A percentile compares a stretch with the other conserved stretches of the same genome.
Evolutionary conservation across 2,329 filamentous ascomycete genomes (phyloP).

Genomic region (Teratosphaeriaceae sp.): DNA sequence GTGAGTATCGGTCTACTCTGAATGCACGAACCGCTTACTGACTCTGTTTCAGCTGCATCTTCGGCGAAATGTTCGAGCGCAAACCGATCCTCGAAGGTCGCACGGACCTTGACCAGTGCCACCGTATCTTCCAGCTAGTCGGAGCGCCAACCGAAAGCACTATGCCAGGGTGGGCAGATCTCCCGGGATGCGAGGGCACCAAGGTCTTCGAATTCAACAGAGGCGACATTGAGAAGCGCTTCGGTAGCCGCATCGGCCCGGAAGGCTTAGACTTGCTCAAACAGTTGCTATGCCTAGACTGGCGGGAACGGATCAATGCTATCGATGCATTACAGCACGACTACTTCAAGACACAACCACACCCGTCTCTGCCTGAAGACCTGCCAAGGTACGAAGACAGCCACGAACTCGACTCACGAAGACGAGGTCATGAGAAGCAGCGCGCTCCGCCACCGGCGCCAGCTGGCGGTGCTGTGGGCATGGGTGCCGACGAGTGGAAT

Average conservation of each 20-base stretch:
- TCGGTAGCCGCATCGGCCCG: slow-evolving; percentile 49
- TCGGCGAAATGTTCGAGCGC: slow-evolving; percentile 93
- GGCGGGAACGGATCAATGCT: slow-evolving; percentile 82
- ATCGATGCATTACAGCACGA: slow-evolving; percentile 88
- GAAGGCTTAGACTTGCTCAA: slow-evolving; percentile 71
- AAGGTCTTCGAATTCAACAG: slow-evolving; percentile 53
- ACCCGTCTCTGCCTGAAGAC: slow-evolving; percentile 75
- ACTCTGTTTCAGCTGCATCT: slow-evolving; percentile 59
- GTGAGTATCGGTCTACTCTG: background rate
- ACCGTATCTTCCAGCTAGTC: slow-evolving; percentile 89
- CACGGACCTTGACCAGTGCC: slow-evolving; percentile 81
- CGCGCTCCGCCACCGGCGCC: slow-evolving; percentile 82
- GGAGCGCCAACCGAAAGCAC: slow-evolving; percentile 81
- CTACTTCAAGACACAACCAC: slow-evolving; percentile 75
- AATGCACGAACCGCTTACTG: slow-evolving; percentile 37
- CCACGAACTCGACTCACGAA: slow-evolving; percentile 80
- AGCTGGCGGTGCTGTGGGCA: slow-evolving; percentile 81
- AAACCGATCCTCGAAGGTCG: slow-evolving; percentile 90
- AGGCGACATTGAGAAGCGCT: slow-evolving; percentile 65
- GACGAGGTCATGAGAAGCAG: slow-evolving; percentile 82
- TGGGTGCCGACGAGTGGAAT: slow-evolving; percentile 59
- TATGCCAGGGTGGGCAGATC: slow-evolving; percentile 83
- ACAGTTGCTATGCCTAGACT: slow-evolving; percentile 82
- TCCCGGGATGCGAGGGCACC: slow-evolving; percentile 75
- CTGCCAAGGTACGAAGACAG: slow-evolving; percentile 91